Evolutionary conservation across 1,284 basidiomycete species (phyloP), one percentile per base, ranked within the genome.

Genomic region (Sporisorium graminicola): DNA sequence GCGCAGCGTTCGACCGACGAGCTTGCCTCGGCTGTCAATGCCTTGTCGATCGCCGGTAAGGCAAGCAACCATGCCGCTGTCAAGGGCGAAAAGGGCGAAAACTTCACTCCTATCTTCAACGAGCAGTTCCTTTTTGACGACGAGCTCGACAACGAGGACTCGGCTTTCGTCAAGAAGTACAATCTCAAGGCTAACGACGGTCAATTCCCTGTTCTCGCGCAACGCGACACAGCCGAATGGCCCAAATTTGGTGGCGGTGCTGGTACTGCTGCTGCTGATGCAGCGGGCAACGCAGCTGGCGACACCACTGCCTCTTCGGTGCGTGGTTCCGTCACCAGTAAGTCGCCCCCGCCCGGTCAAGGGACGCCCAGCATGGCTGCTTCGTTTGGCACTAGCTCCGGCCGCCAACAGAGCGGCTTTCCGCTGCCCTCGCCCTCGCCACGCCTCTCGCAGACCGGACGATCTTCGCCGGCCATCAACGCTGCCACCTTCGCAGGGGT

Each of bases 141-240:
- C 58, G 83, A 84, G 59, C 76, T 82, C 55, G 79, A 82, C 44
- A 77, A 81, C 54, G 80, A 84, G 50, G 84, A 85, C 62, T 85
- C 84, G 29, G 78, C 82, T 22, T 85, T 85, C 60, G 75, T 85
- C 56, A 79, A 77, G 53, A 82, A 79, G 80, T 85, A 85, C 82
- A 83, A 84, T 58, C 77, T 85, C 55, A 60, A 81, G 31, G 78
- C 70, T 22, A 78, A 74, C 37, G 81, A 83, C 29, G 81, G 84
- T 55, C 94, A 94, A 87, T 96, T 89, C 86, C 88, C 88, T 27
- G 86, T 88, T 42, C 85, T 88, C 47, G 82, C 87, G 91, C 18
- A 52, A n/a, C 55, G 51, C 62, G 33, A 26, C 33, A 89, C 92
- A 1, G 94, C 94, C 3, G 94, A 98, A 85, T 98, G 95, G 95